These are phyloP conservation scores for Leccinum subgranulosum DNA, from an alignment of 768 basidiomycete species.

Conservation along the genomic window DNA sequence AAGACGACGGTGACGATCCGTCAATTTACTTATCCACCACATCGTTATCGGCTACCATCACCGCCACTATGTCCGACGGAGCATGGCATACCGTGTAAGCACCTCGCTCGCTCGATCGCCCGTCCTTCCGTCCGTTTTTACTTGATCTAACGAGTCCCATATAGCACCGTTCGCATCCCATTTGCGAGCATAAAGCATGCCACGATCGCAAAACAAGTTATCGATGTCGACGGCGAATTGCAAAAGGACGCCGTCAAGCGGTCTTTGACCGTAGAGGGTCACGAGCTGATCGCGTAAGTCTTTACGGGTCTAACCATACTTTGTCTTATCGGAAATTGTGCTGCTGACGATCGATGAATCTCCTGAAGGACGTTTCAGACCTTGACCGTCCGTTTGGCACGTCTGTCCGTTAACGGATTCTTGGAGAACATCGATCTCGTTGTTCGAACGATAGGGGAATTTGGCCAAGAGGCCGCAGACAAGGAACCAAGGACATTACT, in stretches of 20 bases:
- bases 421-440: constrained; percentile 88
- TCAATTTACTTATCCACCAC: not conserved
- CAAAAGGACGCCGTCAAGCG: constrained; percentile 79
- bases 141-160: constrained; percentile 2
- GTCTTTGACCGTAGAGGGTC: constrained; percentile 60
- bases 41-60: not conserved
- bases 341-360: constrained; percentile 1
- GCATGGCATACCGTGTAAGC: constrained; percentile 58
- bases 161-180: constrained; percentile 70
- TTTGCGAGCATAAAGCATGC: constrained; percentile 76
- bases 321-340: not conserved
- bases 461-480: constrained; percentile 61
- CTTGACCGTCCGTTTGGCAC: constrained; percentile 79
- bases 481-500: constrained; percentile 3
- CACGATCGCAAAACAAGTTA: constrained; percentile 72
- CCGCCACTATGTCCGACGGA: constrained; percentile 23
- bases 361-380: constrained; percentile 72
- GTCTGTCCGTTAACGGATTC: constrained; percentile 81
- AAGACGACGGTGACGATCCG: not conserved
- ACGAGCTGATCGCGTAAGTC: constrained; percentile 74
- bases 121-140: not conserved
- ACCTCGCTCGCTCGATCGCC: not conserved
- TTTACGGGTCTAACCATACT: not conserved
- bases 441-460: constrained; percentile 75
- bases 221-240: constrained; percentile 84